Conservation (phyloP, 352 stramenopile genomes). For the Phytophthora sansomeana region DNA sequence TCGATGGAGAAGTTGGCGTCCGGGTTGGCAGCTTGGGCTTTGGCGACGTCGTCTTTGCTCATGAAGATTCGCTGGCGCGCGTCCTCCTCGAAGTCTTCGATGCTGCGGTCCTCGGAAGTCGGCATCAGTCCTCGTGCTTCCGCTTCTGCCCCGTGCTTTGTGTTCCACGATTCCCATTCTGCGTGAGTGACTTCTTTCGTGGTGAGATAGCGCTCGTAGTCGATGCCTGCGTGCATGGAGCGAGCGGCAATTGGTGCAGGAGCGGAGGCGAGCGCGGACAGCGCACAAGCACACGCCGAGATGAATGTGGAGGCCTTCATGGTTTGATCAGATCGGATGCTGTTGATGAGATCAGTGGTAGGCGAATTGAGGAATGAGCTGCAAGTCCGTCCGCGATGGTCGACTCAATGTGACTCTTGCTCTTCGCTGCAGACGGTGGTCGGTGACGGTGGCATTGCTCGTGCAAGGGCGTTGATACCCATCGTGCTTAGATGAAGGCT, state of each 20-base stretch:
- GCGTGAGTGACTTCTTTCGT: slow-evolving; percentile 32
- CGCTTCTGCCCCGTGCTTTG: slow-evolving; percentile 2
- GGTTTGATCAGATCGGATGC: neutral
- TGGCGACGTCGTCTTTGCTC: too few relatives aligned
- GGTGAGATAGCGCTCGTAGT: slow-evolving; percentile 46
- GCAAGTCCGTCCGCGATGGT: neutral
- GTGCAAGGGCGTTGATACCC: neutral
- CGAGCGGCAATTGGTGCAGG: slow-evolving; percentile 11
- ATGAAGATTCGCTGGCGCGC: slow-evolving; percentile 39
- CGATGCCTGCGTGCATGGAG: slow-evolving; percentile 39
- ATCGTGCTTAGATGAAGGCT: neutral
- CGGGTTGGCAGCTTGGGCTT: slow-evolving; percentile 31
- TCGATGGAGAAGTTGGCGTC: slow-evolving; percentile 46
- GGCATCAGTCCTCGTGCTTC: slow-evolving; percentile 24
- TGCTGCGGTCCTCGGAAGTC: slow-evolving; percentile 25
- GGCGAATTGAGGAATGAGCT: slow-evolving; percentile 12
- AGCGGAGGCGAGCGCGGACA: neutral
- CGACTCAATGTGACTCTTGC: too few relatives aligned
- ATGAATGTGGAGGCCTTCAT: slow-evolving; percentile 7
- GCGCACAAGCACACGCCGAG: neutral
- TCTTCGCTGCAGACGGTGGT: too few relatives aligned
- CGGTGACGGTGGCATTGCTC: too few relatives aligned
- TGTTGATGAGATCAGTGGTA: neutral
- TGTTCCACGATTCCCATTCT: slow-evolving; percentile 22
- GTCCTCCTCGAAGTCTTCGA: slow-evolving; percentile 35